phyloP scores from a whole-genome alignment of 208 protist species.

The Acanthamoeba triangularis region DNA sequence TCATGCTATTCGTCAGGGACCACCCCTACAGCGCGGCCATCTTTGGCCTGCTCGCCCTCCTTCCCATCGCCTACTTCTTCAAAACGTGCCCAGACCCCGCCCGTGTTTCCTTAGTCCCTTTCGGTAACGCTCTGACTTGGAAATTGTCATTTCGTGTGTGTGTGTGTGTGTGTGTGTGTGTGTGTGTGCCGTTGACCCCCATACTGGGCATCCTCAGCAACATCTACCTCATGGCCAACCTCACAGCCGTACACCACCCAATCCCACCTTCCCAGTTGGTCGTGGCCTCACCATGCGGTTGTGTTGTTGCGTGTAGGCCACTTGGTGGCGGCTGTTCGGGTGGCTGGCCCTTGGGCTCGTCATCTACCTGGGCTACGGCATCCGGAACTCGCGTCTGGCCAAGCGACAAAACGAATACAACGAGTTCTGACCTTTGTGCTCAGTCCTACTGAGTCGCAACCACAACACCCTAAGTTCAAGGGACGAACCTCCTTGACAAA shows the following conservation, averaged over 20 bases:
- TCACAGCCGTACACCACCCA: not conserved
- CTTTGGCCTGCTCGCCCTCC: not conserved
- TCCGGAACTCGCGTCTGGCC: slow-evolving; percentile 12
- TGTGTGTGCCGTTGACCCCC: slow-evolving; percentile 14
- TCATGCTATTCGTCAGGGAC: not conserved
- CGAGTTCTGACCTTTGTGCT: not conserved
- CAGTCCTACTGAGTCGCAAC: no score
- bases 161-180: not conserved
- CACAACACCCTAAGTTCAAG: no score
- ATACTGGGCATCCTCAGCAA: slow-evolving; percentile 39
- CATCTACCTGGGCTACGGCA: slow-evolving; percentile 68
- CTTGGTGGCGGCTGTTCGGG: slow-evolving; percentile 5
- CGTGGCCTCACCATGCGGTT: not conserved
- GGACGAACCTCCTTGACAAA: no score
- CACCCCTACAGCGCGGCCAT: not conserved
- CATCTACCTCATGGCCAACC: slow-evolving; percentile 59
- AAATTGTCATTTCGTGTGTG: not conserved
- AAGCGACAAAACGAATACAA: slow-evolving; percentile 6
- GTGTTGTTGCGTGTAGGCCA: not conserved
- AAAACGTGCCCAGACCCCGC: not conserved
- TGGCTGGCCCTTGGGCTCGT: slow-evolving; percentile 42
- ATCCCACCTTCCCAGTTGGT: not conserved
- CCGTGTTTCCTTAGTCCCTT: not conserved
- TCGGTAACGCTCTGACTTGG: no score
- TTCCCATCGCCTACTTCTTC: slow-evolving; percentile 34